Evolutionary conservation across 2,329 filamentous ascomycete species (phyloP).

Genomic region (Ceratocystis alfenasii): DNA sequence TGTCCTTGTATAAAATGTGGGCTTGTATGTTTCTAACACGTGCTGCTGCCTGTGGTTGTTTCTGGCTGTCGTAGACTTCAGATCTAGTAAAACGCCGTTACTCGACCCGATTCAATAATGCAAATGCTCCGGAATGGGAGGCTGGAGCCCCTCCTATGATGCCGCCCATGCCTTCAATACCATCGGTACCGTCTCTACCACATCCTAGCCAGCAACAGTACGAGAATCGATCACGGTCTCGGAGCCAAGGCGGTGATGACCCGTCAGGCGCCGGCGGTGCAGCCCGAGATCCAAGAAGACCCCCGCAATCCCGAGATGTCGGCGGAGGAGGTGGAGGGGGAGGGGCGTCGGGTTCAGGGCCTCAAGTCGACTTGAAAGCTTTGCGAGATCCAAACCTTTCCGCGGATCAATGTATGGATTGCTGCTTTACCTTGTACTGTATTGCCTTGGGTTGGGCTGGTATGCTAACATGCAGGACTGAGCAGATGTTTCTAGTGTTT

Average conservation of each 20-base stretch:
- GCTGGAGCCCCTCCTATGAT: slow-evolving; percentile 48
- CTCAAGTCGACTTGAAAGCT: slow-evolving; percentile 63
- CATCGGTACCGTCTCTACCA: slow-evolving; percentile 16
- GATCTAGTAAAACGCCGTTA: slow-evolving; percentile 92
- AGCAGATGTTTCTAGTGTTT: slow-evolving; percentile 51
- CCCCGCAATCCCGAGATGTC: slow-evolving; percentile 39
- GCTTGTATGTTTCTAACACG: not conserved
- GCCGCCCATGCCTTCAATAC: slow-evolving; percentile 19
- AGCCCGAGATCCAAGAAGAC: slow-evolving; percentile 32
- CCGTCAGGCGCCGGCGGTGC: slow-evolving; percentile 25
- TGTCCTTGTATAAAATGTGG: not conserved
- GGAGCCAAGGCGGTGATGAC: slow-evolving; percentile 25
- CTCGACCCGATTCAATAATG: slow-evolving; percentile 78
- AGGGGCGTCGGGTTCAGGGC: slow-evolving; percentile 36
- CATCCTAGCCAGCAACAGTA: slow-evolving; percentile 14
- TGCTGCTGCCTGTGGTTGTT: not conserved
- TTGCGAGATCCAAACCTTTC: slow-evolving; percentile 68
- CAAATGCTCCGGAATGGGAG: slow-evolving; percentile 53
- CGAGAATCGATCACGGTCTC: slow-evolving; percentile 16
- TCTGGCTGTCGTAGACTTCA: slow-evolving; percentile 40
- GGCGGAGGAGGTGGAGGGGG: slow-evolving; percentile 23
- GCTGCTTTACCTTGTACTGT: too few relatives aligned
- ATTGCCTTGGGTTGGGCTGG: too few relatives aligned
- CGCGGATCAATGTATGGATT: slow-evolving; percentile 57
- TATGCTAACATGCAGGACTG: slow-evolving; percentile 21